These are phyloP conservation scores for Alternaria sp. DNA, from an alignment of 2,329 filamentous ascomycete genomes.

Conservation along the genomic window DNA sequence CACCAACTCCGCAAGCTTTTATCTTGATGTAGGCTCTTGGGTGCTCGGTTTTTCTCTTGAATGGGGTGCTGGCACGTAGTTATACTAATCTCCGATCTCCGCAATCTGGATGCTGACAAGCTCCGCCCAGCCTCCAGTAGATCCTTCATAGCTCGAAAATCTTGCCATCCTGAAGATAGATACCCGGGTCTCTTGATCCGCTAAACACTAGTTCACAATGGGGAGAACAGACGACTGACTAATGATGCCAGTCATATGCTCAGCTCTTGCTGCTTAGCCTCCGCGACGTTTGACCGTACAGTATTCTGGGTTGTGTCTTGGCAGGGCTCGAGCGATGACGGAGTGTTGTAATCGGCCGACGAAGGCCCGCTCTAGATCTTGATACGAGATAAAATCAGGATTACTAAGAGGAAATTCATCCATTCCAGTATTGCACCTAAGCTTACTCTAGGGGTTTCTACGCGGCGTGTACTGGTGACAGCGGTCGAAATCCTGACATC, in stretches of 20 bases:
- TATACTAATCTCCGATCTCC: neutral
- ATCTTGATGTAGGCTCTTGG: too few species aligned
- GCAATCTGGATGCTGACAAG: neutral
- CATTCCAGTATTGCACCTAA: too few species aligned
- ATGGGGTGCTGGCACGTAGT: neutral
- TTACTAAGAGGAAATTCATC: too few species aligned
- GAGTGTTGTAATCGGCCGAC: neutral
- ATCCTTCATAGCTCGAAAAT: neutral
- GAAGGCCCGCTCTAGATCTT: neutral
- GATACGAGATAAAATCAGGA: neutral
- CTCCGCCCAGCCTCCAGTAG: neutral
- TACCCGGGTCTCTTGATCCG: neutral
- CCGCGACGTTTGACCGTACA: neutral
- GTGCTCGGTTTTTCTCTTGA: too few species aligned
- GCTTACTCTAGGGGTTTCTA: too few species aligned
- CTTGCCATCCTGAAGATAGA: neutral
- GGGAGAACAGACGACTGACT: neutral
- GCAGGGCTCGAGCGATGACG: neutral
- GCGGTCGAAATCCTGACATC: too few species aligned
- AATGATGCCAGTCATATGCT: rapidly evolving
- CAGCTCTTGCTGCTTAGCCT: rapidly evolving
- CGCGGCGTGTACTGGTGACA: too few species aligned
- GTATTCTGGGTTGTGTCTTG: neutral
- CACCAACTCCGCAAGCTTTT: too few species aligned
- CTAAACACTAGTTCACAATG: neutral